Conservation (phyloP, 2,329 filamentous ascomycete species). For the Aspergillus nomiae region DNA sequence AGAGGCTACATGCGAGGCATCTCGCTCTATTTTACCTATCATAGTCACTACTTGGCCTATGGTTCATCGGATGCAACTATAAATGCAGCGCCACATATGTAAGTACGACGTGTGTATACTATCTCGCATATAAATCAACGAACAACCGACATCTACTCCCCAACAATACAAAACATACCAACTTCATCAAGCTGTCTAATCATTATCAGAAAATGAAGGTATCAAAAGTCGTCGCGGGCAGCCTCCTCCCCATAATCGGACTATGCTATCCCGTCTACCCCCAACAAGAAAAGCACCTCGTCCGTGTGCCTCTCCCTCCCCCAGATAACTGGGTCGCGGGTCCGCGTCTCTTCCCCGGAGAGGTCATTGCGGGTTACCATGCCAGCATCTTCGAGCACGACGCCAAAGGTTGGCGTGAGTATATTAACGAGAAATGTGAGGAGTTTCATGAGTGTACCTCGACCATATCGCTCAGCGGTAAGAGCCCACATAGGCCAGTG, state of each 20-base stretch:
- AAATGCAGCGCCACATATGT: no score
- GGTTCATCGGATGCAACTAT: no score
- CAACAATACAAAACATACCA: no score
- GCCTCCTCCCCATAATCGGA: neutral
- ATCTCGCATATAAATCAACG: no score
- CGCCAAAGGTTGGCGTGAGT: neutral
- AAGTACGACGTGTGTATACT: no score
- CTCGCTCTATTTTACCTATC: no score
- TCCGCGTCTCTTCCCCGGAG: neutral
- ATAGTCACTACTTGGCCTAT: no score
- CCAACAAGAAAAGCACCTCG: neutral
- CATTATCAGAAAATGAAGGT: neutral
- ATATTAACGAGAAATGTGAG: neutral
- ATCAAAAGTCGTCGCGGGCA: neutral
- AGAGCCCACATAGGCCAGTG: no score
- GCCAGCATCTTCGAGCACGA: neutral
- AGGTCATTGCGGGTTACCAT: neutral
- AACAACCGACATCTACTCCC: no score
- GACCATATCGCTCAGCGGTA: neutral
- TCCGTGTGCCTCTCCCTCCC: neutral
- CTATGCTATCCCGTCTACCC: neutral
- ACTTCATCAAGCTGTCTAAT: no score
- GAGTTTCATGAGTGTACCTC: neutral
- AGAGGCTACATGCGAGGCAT: no score
- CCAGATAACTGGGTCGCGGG: neutral